Base-by-base conservation (phyloP, 768 basidiomycete genomes). In the Trametopsis cervina region DNA sequence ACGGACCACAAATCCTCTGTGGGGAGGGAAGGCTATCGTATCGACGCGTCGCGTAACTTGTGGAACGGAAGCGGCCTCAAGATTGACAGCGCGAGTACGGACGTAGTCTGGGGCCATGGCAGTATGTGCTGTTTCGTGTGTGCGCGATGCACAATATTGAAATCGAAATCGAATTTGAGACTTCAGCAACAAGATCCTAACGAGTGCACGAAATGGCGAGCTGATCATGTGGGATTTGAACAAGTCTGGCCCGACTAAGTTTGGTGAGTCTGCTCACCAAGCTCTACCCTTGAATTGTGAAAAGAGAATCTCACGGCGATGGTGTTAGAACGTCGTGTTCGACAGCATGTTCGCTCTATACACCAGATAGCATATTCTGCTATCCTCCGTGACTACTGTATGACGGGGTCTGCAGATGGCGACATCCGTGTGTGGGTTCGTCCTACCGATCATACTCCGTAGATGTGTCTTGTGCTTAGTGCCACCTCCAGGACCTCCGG, bases 161-260 rank as follows among this genome's bases (percentile, higher is more conserved):
- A 33, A 6, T 24, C 37, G 10, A 15, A 9, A 21, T n/a, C 11
- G 18, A 27, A 10, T 26, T n/a, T 13, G 52, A 89, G 87, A 63
- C 10, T 87, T 79, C 65, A 79, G 69, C 60, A 80, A 81, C 63
- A 90, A 89, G 66, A 77, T 89, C 42, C 63, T 90, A 18, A 89
- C 88, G 2, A 87, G 86, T 57, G 85, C 85, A 1, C 69, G 83
- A 13, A 89, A 88, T 53, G 88, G 88, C 1, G 88, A 89, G 45
- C 74, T 90, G 29, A 84, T 89, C 24, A 77, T 89, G 72, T 90
- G 88, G 88, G 86, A 89, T 60, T 54, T 89, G 23, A 77, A 81
- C 55, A 85, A 80, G 61, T 63, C 73, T 18, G 82, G 84, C 2
- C 59, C 69, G 2, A 75, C 77, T 36, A 89, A 89, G 66, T 85